Conservation (phyloP, 169 alveolate genomes). For the Perkinsus olseni region DNA sequence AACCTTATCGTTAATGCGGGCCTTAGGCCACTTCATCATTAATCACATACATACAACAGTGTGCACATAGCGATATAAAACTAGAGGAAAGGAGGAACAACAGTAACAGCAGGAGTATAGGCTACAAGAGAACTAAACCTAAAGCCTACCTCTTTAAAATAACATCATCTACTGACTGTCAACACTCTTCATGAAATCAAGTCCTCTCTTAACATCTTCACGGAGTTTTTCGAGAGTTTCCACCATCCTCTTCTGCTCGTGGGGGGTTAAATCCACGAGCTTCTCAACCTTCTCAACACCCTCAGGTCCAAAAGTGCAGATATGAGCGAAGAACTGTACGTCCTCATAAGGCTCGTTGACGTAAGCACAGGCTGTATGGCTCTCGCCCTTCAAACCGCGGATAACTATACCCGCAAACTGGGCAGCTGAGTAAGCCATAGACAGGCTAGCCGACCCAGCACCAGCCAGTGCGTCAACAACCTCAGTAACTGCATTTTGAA, state of each 20-base stretch:
- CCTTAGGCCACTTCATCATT: neutral
- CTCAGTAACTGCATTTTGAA: slow-evolving; percentile 8
- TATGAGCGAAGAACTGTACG: neutral
- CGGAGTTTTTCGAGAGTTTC: neutral
- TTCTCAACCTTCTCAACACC: slow-evolving; percentile 38
- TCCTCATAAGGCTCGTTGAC: neutral
- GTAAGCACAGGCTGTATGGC: slow-evolving; percentile 1
- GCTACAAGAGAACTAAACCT: neutral
- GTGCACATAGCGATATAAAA: neutral
- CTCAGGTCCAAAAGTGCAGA: slow-evolving; percentile 27
- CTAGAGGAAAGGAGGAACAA: neutral
- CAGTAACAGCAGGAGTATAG: neutral
- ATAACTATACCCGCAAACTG: neutral
- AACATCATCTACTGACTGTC: neutral
- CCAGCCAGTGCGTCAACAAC: slow-evolving; percentile 10
- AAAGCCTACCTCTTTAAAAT: neutral
- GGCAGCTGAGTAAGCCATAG: slow-evolving; percentile 15
- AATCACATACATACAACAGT: neutral
- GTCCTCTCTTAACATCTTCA: neutral
- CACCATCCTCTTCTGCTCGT: neutral
- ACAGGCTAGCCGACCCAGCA: slow-evolving; percentile 9
- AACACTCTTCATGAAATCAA: neutral
- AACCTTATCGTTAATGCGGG: neutral
- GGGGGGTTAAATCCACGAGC: slow-evolving; percentile 23
- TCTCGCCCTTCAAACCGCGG: neutral